Conservation (phyloP, 2,329 filamentous ascomycete genomes). For the Rosellinia necatrix region DNA sequence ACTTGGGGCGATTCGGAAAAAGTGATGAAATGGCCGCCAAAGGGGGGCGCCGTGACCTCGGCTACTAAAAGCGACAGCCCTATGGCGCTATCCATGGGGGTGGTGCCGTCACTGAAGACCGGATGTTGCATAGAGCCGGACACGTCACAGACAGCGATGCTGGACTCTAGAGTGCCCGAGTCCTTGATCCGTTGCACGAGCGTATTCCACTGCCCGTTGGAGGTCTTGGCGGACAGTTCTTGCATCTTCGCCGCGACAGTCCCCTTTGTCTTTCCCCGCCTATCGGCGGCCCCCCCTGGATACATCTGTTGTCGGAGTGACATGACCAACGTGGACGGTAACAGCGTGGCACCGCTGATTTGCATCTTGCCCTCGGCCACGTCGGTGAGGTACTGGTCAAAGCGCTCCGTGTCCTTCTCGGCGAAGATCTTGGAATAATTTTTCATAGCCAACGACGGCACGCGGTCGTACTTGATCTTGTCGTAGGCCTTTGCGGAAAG, state of each 20-base stretch:
- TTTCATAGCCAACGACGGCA: conserved; percentile 63
- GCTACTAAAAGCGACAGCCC: conserved; percentile 61
- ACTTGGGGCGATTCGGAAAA: conserved; percentile 52
- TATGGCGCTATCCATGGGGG: conserved; percentile 58
- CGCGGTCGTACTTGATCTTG: conserved; percentile 60
- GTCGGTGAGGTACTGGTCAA: conserved; percentile 53
- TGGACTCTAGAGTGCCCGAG: conserved; percentile 55
- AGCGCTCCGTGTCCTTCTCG: conserved; percentile 54
- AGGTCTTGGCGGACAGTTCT: conserved; percentile 43
- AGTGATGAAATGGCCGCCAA: conserved; percentile 59
- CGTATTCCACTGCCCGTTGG: conserved; percentile 59
- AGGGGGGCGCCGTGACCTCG: conserved; percentile 57
- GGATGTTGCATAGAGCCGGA: conserved; percentile 56
- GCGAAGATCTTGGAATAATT: conserved; percentile 55
- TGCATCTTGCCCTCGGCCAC: conserved; percentile 53
- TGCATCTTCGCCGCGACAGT: conserved; percentile 39
- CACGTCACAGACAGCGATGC: conserved; percentile 63
- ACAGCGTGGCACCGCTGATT: conserved; percentile 61
- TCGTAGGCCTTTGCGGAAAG: conserved; percentile 51
- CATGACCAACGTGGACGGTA: conserved; percentile 55
- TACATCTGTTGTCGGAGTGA: conserved; percentile 15
- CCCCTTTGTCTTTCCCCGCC: too few relatives aligned
- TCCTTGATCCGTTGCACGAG: conserved; percentile 62
- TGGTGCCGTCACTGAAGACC: conserved; percentile 50
- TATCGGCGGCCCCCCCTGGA: too few relatives aligned